These are phyloP conservation scores for Penicillium macrosclerotiorum DNA, from an alignment of 495 filamentous ascomycete genomes.

Conservation along the genomic window DNA sequence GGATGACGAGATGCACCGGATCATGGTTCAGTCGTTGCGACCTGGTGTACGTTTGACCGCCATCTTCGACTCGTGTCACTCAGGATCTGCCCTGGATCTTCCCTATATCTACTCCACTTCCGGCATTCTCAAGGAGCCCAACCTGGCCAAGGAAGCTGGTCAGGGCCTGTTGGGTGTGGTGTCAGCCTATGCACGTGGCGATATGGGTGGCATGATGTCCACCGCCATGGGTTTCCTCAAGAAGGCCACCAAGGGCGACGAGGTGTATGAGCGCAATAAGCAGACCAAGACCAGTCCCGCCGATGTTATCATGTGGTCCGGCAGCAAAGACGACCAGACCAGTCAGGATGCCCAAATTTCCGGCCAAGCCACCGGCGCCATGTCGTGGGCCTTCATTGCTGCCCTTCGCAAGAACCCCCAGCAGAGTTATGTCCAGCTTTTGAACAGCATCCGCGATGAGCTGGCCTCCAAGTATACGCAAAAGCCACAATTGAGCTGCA, in stretches of 20 bases:
- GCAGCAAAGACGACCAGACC: conserved; percentile 94
- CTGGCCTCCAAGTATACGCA: conserved; percentile 85
- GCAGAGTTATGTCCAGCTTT: conserved; percentile 93
- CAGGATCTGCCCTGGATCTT: conserved; percentile 90
- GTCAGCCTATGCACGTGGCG: conserved; percentile 84
- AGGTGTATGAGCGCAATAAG: conserved; percentile 72
- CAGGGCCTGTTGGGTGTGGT: conserved; percentile 89
- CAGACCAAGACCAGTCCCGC: conserved; percentile 92
- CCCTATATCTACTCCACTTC: conserved; percentile 96
- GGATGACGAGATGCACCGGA: conserved; percentile 97
- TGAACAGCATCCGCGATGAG: conserved; percentile 95
- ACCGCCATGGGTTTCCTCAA: conserved; percentile 87
- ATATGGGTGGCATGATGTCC: conserved; percentile 77
- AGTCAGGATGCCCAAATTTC: conserved; percentile 63
- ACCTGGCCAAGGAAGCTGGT: conserved; percentile 95
- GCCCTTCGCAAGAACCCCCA: conserved; percentile 96
- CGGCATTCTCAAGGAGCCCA: conserved; percentile 96
- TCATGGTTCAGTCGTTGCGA: conserved; percentile 83
- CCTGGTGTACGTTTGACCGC: conserved; percentile 90
- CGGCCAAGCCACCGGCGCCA: conserved; percentile 91
- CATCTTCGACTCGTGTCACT: conserved; percentile 99
- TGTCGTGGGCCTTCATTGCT: conserved; percentile 96
- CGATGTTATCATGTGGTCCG: conserved; percentile 97
- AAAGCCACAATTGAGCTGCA: conserved; percentile 95
- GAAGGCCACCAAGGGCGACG: conserved; percentile 83